Base-by-base conservation (phyloP, 768 basidiomycete genomes). In the Trametes cingulata region DNA sequence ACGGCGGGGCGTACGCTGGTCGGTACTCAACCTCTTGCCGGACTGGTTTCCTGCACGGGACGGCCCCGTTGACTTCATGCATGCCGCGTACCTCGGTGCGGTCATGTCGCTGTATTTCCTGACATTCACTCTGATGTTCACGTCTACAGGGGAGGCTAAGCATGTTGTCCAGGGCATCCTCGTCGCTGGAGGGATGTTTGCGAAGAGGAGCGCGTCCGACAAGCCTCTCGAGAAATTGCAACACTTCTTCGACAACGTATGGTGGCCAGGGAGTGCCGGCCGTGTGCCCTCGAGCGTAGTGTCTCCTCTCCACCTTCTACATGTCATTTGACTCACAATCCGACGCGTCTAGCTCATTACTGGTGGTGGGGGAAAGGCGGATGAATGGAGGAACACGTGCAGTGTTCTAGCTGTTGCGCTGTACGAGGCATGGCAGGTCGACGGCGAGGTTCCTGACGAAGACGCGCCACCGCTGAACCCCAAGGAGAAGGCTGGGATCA, bases 111-210 rank as follows among this genome's bases (percentile, higher is more conserved):
- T 27, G 9, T 20, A 39, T 52, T 29, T 13, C 6, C 1, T 33
- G 29, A 24, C 7, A 20, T 20, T 24, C 24, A 29, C 9, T 2
- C 25, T 20, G 29, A 10, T 33, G 9, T 17, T 27, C 25, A 43
- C 19, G 2, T 6, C 19, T 55, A 13, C 25, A 55, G 53, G 53
- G 3, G 53, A 55, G 20, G 53, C 45, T 0, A 55, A 55, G n/a
- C 53, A 55, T 15, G 53, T 55, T 27, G 35, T 55, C 4, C 53
- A 55, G 17, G 45, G 45, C 4, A 55, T 55, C 20, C n/a, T 55
- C 4, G 10, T 29, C 3, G 53, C 10, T 8, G 35, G 53, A 1
- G 53, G 53, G 1, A 55, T 55, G 53, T 37, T 55, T 33, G n/a
- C 27, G 10, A 43, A 43, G 29, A 41, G 53, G 3, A 43, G 27